Evolutionary conservation across 192 early-diverging fungal genomes (phyloP).

Genomic region (Coemansia sp.): DNA sequence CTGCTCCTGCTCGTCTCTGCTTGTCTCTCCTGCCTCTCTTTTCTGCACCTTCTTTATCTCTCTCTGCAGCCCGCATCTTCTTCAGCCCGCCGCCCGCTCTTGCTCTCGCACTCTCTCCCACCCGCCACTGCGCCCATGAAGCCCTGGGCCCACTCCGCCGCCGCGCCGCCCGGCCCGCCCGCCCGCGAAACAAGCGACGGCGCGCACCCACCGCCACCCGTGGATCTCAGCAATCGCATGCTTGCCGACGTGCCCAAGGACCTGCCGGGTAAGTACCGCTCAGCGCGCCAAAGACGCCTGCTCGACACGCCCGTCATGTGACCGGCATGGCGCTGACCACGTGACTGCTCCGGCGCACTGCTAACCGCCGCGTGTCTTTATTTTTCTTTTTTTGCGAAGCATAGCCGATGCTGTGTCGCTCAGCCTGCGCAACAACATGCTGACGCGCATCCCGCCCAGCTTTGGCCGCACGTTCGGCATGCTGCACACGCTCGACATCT

Average conservation of each 20-base stretch:
- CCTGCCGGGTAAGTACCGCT: not conserved
- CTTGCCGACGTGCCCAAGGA: not conserved
- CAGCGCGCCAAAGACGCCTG: not conserved
- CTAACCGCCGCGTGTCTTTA: not conserved
- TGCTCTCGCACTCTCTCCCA: not conserved
- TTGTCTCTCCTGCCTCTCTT: not conserved
- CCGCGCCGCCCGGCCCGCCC: not conserved
- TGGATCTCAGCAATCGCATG: slow-evolving; percentile 1
- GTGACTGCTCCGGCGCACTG: not conserved
- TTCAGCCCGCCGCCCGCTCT: no score
- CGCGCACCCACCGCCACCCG: not conserved
- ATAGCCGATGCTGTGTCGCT: slow-evolving; percentile 29
- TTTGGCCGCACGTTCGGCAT: slow-evolving; percentile 35
- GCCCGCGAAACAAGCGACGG: not conserved
- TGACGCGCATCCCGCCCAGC: slow-evolving; percentile 34
- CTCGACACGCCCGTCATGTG: not conserved
- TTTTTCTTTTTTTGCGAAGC: not conserved
- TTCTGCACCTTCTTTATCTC: not conserved
- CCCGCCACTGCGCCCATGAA: not conserved
- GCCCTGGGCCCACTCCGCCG: not conserved
- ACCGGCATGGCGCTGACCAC: not conserved
- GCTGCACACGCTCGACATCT: slow-evolving; percentile 42
- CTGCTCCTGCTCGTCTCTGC: not conserved
- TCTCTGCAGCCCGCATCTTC: no score
- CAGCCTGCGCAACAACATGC: slow-evolving; percentile 39